These are phyloP conservation scores for Colletotrichum incanum DNA, from an alignment of 2,329 filamentous ascomycete genomes.

Conservation along the genomic window DNA sequence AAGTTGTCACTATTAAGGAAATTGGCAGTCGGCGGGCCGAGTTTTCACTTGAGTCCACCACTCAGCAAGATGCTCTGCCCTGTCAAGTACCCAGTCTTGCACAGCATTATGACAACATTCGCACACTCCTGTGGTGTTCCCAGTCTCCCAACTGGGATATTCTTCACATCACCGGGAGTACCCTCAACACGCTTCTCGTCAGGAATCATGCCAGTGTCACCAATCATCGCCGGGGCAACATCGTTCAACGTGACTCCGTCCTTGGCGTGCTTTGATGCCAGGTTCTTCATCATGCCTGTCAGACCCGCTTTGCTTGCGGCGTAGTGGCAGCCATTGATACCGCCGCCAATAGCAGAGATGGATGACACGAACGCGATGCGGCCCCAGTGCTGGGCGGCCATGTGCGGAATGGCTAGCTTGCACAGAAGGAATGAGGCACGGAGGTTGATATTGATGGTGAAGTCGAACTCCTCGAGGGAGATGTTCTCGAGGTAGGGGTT, in stretches of 20 bases:
- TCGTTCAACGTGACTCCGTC: constrained; percentile 78
- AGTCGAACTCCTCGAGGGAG: constrained; percentile 74
- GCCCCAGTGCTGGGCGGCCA: constrained; percentile 74
- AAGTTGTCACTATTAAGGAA: neutral
- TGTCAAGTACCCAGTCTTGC: constrained; percentile 73
- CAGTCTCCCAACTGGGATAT: constrained; percentile 72
- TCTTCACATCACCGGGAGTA: constrained; percentile 71
- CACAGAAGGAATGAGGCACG: constrained; percentile 74
- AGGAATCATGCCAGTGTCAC: constrained; percentile 75
- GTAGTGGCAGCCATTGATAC: constrained; percentile 75
- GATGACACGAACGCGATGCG: constrained; percentile 76
- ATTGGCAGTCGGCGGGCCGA: too few relatives aligned
- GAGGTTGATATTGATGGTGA: constrained; percentile 74
- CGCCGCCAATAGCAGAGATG: constrained; percentile 74
- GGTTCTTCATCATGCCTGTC: constrained; percentile 76
- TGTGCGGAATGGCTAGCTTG: constrained; percentile 73
- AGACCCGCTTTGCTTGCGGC: constrained; percentile 75
- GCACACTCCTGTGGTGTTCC: constrained; percentile 73
- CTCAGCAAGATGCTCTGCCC: constrained; percentile 69
- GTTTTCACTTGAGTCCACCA: constrained; percentile 64
- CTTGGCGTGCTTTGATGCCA: constrained; percentile 71
- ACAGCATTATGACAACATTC: constrained; percentile 73
- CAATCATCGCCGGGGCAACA: constrained; percentile 79
- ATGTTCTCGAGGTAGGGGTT: constrained; percentile 72
- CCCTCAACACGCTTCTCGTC: constrained; percentile 65